These are phyloP conservation scores for Purshia tridentata DNA, from an alignment of 306 rosid species.

Conservation along the genomic window DNA sequence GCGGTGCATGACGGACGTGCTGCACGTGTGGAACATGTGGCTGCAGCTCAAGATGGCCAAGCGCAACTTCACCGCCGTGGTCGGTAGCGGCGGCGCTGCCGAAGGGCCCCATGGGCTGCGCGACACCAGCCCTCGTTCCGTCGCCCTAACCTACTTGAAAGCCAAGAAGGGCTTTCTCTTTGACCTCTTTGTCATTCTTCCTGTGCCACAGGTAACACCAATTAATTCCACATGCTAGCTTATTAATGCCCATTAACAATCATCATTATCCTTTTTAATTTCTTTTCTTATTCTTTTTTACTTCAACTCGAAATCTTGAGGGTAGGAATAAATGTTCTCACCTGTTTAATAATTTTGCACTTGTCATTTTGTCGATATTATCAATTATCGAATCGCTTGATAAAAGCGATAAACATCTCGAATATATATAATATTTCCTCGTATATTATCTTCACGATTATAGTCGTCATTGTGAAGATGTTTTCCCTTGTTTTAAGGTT, in stretches of 20 bases:
- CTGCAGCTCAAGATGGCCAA: conserved; percentile 60
- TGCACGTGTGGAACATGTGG: conserved; percentile 96
- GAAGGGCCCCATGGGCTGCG: conserved; percentile 27
- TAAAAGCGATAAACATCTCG: too few species aligned
- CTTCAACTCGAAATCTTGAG: too few species aligned
- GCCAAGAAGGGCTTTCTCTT: conserved; percentile 61
- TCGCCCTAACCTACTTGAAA: conserved; percentile 51
- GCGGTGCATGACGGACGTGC: conserved; percentile 88
- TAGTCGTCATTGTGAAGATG: neutral
- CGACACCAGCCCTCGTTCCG: conserved; percentile 42
- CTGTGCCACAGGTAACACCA: conserved; percentile 73
- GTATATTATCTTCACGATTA: neutral
- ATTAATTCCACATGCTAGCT: too few species aligned
- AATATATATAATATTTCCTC: too few species aligned
- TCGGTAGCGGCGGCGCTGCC: neutral
- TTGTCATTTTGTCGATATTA: too few species aligned
- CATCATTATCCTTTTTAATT: too few species aligned
- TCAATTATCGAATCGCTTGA: too few species aligned
- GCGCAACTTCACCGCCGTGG: conserved; percentile 37
- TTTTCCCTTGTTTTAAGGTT: neutral
- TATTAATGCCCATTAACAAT: too few species aligned
- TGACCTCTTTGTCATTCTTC: conserved; percentile 82
- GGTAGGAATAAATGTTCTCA: too few species aligned
- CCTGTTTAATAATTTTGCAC: too few species aligned
- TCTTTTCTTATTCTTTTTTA: too few species aligned